Evolutionary conservation across 345 rosid genomes (phyloP), one percentile per base, ranked within the genome.

Genomic region (Camelina hispida): DNA sequence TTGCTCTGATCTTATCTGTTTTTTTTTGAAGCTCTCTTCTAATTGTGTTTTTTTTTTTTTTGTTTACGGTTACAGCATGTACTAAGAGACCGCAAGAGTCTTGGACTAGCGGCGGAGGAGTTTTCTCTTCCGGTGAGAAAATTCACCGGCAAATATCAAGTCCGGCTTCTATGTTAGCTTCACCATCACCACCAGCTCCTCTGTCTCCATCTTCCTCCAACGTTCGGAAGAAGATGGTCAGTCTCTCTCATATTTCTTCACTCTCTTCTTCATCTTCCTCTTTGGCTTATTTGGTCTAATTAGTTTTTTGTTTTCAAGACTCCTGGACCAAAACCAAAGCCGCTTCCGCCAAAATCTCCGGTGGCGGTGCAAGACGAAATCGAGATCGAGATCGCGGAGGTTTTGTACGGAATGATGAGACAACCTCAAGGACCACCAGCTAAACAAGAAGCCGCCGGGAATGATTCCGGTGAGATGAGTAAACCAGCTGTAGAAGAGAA

Each of bases 331-430:
- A 91, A 91, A 80, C 91, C 79, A 62, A 82, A 86, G 60, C 88
- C 84, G 28, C 34, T 42, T 3, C 67, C 18, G 2, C 96, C 93
- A 0, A 91, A 85, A 63, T 82, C 93, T 9, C 57, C 70, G 55
- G 38, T 66, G 70, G 70, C 52, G 2, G 85, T 84, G 43, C 97
- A 89, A 63, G 97, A 91, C 23, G 96, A 91, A 70, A 89, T 89
- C 74, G 97, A 91, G 85, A 86, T 91, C 66, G 97, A 91, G 87
- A 89, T 91, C 25, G 97, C 97, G 0, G 93, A 91, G 79, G 97
- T 91, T 30, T 74, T 91, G 35, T 91, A 86, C 55, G 96, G 91
- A 17, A 74, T 91, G 93, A 77, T 82, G 93, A 86, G 87, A 77
- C 93, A 85, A 75, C 91, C 96, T 15, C 17, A 14, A n/a, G 51